Evolutionary conservation across 2,329 filamentous ascomycete species (phyloP).

Genomic region (Aphanoascus verrucosus): DNA sequence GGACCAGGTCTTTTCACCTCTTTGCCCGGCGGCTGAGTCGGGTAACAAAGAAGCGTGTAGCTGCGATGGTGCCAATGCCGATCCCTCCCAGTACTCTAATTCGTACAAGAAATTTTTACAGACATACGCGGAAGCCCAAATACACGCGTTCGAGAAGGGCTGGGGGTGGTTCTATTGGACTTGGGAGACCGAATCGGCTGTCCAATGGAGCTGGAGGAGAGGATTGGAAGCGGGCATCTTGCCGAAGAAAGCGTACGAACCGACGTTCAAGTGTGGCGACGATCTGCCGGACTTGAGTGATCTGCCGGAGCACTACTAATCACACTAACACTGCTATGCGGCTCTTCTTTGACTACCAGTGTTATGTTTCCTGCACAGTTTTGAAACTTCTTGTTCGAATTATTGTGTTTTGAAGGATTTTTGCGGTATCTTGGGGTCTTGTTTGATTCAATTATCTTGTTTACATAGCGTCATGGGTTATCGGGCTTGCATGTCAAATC

Average conservation of each 20-base stretch:
- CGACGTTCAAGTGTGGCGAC: slow-evolving; percentile 56
- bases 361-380: neutral
- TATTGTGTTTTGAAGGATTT: neutral
- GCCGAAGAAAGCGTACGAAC: slow-evolving; percentile 61
- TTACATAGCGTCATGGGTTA: neutral
- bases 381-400: too few relatives aligned
- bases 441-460: neutral
- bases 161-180: slow-evolving; percentile 99
- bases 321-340: slow-evolving; percentile 21
- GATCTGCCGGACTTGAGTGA: slow-evolving; percentile 36
- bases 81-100: slow-evolving; percentile 54
- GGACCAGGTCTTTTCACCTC: slow-evolving; percentile 52
- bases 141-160: slow-evolving; percentile 82
- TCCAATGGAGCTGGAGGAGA: slow-evolving; percentile 73
- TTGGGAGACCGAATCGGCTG: slow-evolving; percentile 76
- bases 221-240: slow-evolving; percentile 69
- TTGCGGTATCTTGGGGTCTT: neutral
- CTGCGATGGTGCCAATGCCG: slow-evolving; percentile 66
- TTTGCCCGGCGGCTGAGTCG: slow-evolving; percentile 53
- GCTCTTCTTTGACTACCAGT: neutral
- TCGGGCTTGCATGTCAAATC: too few relatives aligned
- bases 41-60: slow-evolving; percentile 45
- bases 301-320: slow-evolving; percentile 36
- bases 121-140: slow-evolving; percentile 91
- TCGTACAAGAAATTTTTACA: slow-evolving; percentile 75